phyloP scores from a whole-genome alignment of 2,329 filamentous ascomycete genomes.

The Xylaria sp. region DNA sequence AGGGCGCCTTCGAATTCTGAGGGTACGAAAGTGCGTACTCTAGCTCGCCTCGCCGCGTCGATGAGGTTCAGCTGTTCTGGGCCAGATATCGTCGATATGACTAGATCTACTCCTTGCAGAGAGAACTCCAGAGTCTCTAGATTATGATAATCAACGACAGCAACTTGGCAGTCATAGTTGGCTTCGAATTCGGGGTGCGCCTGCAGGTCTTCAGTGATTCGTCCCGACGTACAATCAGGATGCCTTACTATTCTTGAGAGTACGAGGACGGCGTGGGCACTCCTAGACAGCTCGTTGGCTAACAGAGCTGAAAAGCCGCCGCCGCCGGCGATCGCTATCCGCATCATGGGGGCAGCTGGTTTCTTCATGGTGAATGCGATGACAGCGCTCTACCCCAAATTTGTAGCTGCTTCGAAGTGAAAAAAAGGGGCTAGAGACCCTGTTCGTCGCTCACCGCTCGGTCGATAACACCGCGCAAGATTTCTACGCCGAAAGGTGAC shows the following conservation, averaged over 20 bases:
- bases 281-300: conserved; percentile 64
- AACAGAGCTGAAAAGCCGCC: conserved; percentile 64
- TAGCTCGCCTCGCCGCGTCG: conserved; percentile 68
- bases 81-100: conserved; percentile 76
- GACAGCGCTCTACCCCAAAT: conserved; percentile 6
- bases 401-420: conserved; percentile 21
- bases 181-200: conserved; percentile 58
- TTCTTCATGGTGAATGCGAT: conserved; percentile 33
- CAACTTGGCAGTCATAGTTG: conserved; percentile 66
- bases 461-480: conserved; percentile 27
- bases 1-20: conserved; percentile 76
- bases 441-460: conserved; percentile 11
- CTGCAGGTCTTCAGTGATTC: conserved; percentile 45
- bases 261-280: conserved; percentile 72
- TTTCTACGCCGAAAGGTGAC: conserved; percentile 30
- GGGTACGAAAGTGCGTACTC: conserved; percentile 73
- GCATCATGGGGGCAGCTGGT: conserved; percentile 54
- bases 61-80: conserved; percentile 72
- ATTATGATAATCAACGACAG: conserved; percentile 70
- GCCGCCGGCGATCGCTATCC: conserved; percentile 66
- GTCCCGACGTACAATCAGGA: background rate
- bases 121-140: conserved; percentile 64
- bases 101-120: conserved; percentile 73
- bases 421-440: conserved; percentile 19
- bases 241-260: conserved; percentile 66